Base-by-base conservation (phyloP, 305 asterid genomes). In the Fraxinus floribunda region DNA sequence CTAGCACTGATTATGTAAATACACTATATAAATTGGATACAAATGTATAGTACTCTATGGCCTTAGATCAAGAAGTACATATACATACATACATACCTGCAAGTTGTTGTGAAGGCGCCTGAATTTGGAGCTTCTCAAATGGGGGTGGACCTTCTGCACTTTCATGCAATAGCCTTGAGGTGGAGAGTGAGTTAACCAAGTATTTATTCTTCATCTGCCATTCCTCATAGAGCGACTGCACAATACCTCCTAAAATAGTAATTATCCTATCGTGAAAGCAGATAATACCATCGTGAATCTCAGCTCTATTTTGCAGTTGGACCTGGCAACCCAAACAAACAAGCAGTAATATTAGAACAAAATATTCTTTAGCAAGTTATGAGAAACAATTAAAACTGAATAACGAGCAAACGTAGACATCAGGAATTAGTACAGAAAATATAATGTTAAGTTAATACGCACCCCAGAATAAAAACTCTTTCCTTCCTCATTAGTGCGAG, bases 141-240 rank as follows among this genome's bases (percentile, higher is more conserved):
- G 93, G 94, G 41, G 97, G 98, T 57, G 95, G 94, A 81, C 87
- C 91, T 68, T 90, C 85, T 83, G 87, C 90, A 88, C 57, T 87
- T 86, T 90, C 93, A 75, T 86, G 87, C 20, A 89, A 89, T 60
- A 83, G 82, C 87, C 89, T 89, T 71, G 85, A 78, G 52, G 90
- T 86, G 81, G 88, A 81, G 75, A 92, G 91, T 32, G 97, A 87
- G 89, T 89, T 86, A 78, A 92, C 94, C 85, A 91, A 64, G 88
- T 90, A 94, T 86, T 93, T 93, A 84, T 91, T 87, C 88, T 93
- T 92, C 90, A 92, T 89, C 86, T 93, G 91, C 96, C 97, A 93
- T 87, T 94, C 98, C 81, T 94, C 97, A 82, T 83, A 89, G 75
- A 94, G 97, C 64, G 97, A 90, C 88, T 90, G 91, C 87, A 93